Evolutionary conservation across 2,329 filamentous ascomycete genomes (phyloP).

Genomic region (Rhynchosporium secalis): DNA sequence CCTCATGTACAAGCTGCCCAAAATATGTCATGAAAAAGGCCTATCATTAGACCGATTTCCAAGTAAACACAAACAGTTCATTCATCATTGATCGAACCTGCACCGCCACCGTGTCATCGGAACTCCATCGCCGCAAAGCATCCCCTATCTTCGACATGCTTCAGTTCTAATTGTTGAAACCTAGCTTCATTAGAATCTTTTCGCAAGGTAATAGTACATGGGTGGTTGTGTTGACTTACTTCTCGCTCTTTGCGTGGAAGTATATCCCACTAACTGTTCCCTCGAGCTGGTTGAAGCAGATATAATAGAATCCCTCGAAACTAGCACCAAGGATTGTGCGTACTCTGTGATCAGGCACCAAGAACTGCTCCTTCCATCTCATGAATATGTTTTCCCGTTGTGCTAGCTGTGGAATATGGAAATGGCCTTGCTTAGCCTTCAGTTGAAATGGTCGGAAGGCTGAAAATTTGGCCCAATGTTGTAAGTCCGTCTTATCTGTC

Average conservation of each 20-base stretch:
- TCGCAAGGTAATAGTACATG: background rate
- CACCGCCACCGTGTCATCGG: slow-evolving; percentile 52
- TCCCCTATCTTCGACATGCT: slow-evolving; percentile 81
- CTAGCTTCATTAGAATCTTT: slow-evolving; percentile 46
- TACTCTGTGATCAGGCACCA: slow-evolving; percentile 92
- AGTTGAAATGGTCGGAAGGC: slow-evolving; percentile 77
- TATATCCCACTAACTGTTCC: slow-evolving; percentile 92
- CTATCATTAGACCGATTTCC: slow-evolving; percentile 15
- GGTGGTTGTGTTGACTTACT: slow-evolving; percentile 58
- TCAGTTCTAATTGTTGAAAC: slow-evolving; percentile 89
- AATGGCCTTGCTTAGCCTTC: slow-evolving; percentile 56
- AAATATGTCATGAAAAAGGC: slow-evolving; percentile 13
- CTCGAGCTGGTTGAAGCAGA: slow-evolving; percentile 92
- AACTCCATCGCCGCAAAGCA: slow-evolving; percentile 89
- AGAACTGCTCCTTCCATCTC: slow-evolving; percentile 98
- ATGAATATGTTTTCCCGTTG: slow-evolving; percentile 93
- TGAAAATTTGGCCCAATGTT: slow-evolving; percentile 89
- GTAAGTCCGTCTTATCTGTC: slow-evolving; percentile 84
- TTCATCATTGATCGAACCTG: slow-evolving; percentile 41
- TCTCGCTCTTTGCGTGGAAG: slow-evolving; percentile 97
- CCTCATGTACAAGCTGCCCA: slow-evolving; percentile 20
- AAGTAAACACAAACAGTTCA: slow-evolving; percentile 27
- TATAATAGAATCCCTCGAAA: slow-evolving; percentile 99
- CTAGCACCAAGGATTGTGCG: slow-evolving; percentile 90
- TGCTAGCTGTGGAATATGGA: slow-evolving; percentile 67